Evolutionary conservation across 208 protist genomes (phyloP).

Genomic region (Leishmania arabica): DNA sequence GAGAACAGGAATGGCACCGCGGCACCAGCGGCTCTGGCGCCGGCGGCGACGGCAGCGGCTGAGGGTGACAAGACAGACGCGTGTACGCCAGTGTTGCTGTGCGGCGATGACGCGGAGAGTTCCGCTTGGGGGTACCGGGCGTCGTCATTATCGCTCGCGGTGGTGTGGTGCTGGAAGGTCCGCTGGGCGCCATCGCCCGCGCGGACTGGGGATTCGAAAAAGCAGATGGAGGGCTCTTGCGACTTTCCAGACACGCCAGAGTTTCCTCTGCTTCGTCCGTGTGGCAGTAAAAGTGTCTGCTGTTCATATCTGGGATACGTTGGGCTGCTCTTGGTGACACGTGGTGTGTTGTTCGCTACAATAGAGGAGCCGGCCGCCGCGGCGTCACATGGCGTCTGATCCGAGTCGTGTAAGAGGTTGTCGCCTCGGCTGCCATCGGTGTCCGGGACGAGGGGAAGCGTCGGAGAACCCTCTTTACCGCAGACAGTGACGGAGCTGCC

Average conservation of each 20-base stretch:
- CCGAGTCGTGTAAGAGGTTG: background rate
- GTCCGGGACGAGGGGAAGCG: background rate
- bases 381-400: background rate
- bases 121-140: background rate
- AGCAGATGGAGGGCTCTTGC: background rate
- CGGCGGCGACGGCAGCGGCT: background rate
- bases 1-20: constrained; percentile 17
- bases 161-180: background rate
- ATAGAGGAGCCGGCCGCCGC: background rate
- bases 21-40: constrained; percentile 4
- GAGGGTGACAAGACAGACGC: background rate
- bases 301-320: background rate
- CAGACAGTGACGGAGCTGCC: background rate
- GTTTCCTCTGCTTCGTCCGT: background rate
- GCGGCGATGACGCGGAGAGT: background rate
- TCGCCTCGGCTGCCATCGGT: background rate
- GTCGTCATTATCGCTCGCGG: background rate
- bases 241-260: background rate
- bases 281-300: too few relatives aligned
- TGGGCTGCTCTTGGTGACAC: background rate
- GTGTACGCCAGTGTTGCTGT: constrained; percentile 4
- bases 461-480: background rate
- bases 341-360: background rate
- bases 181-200: background rate
- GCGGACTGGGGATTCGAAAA: background rate